Evolutionary conservation across 2,329 filamentous ascomycete species (phyloP), one percentile per base, ranked within the genome.

Genomic region (Seiridium cupressi): DNA sequence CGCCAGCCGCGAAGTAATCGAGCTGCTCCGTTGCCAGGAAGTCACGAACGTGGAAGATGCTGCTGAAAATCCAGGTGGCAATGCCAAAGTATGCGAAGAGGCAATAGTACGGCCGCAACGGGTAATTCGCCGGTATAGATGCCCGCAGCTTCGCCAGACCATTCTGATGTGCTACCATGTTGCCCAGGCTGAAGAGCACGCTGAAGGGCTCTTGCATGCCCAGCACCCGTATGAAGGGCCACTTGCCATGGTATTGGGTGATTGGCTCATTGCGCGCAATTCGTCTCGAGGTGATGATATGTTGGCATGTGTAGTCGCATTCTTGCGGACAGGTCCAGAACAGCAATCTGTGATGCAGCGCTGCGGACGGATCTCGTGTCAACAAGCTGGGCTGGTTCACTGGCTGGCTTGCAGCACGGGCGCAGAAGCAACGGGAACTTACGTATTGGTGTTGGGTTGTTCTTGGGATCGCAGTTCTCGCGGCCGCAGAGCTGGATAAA

Each of bases 291-390:
- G 95, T 98, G 62, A 96, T 83, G 73, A 97, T 89, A 81, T 96
- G 94, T 75, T 99, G 95, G 81, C 95, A 99, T 62, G 91, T 89
- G 80, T 99, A 96, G 81, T 99, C 93, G 86, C 95, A 99, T 84
- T 99, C 94, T 72, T 90, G 83, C 63, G 90, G 86, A 79, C 95
- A 99, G 73, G 87, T 88, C 95, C 95, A 99, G 74, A 97, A 79
- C 71, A 98, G 88, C 67, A 98, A 83, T 63, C 91, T 91, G 73
- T 89, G 93, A 76, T 91, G 86, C 68, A 97, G 74, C 64, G 95
- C 93, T 97, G 72, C 58, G 55, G 42, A 38, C 42, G 66, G 57
- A 59, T 26, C 47, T 40, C 32, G 51, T 51, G 61, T 64, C 18
- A 26, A 26, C 18, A 26, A 26, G 18, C 18, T 26, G 18, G 18